phyloP scores from a whole-genome alignment of 2,329 filamentous ascomycete species.

The Alternaria triticina region DNA sequence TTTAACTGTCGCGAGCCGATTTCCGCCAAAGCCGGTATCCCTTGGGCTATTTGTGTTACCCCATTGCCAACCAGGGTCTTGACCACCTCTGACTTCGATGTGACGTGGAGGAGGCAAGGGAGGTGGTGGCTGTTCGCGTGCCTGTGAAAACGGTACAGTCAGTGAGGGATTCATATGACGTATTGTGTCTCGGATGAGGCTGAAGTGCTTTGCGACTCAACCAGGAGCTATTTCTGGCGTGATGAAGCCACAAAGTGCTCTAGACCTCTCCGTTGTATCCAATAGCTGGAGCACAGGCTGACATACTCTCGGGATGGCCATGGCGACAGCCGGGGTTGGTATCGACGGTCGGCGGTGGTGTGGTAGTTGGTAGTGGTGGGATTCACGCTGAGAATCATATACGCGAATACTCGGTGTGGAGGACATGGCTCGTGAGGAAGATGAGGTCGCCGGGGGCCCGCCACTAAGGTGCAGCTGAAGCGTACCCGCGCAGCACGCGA shows the following conservation, averaged over 20 bases:
- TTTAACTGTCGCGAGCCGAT: slow-evolving; percentile 53
- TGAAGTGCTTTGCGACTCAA: background rate
- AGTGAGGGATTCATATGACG: slow-evolving; percentile 1
- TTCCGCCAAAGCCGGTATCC: slow-evolving; percentile 55
- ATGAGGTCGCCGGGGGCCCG: slow-evolving; percentile 33
- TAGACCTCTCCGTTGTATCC: background rate
- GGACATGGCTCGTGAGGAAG: slow-evolving; percentile 37
- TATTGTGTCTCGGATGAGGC: background rate
- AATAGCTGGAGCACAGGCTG: slow-evolving; percentile 4
- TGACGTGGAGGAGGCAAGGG: slow-evolving; percentile 69
- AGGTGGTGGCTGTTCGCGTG: slow-evolving; percentile 63
- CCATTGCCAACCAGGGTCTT: slow-evolving; percentile 69
- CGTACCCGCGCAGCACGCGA: slow-evolving; percentile 29
- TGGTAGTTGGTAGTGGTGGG: slow-evolving; percentile 44
- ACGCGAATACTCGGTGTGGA: slow-evolving; percentile 51
- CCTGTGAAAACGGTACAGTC: slow-evolving; percentile 19
- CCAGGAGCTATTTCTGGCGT: background rate
- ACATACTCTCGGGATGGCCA: slow-evolving; percentile 65
- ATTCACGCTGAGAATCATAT: slow-evolving; percentile 53
- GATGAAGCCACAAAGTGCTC: background rate
- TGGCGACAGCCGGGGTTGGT: slow-evolving; percentile 54
- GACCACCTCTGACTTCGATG: slow-evolving; percentile 62
- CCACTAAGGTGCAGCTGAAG: slow-evolving; percentile 46
- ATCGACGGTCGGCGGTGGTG: slow-evolving; percentile 46
- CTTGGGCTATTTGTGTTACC: slow-evolving; percentile 64